A percentile compares a stretch with the other conserved stretches of the same genome.
phyloP scores from a whole-genome alignment of 2,329 filamentous ascomycete genomes.

The Aspergillus alliaceus region DNA sequence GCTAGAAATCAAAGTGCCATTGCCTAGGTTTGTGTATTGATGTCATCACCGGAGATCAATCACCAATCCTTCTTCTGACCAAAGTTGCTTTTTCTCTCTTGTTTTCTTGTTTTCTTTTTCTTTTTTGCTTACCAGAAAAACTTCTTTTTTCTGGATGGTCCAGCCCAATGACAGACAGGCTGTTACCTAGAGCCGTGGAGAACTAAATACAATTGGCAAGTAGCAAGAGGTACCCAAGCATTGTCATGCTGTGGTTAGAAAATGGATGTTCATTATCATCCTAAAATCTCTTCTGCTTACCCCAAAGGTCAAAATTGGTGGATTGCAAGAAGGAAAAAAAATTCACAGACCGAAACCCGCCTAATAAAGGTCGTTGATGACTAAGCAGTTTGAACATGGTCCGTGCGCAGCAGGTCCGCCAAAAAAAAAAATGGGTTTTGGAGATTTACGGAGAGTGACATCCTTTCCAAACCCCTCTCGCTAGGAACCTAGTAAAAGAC shows the following conservation, averaged over 20 bases:
- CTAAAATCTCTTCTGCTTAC: conserved; percentile 1
- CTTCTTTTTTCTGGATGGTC: conserved; percentile 13
- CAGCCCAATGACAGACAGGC: conserved; percentile 4
- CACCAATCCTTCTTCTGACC: conserved; percentile 14
- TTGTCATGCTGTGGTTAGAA: conserved; percentile 15
- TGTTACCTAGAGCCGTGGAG: conserved; percentile 3
- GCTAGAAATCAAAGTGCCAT: conserved; percentile 54
- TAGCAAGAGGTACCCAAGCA: conserved; percentile 10
- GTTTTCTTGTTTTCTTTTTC: too few relatives aligned
- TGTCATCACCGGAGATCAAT: conserved; percentile 47
- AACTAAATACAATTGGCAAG: conserved; percentile 12
- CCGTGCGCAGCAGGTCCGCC: conserved; percentile 11
- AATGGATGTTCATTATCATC: conserved; percentile 16
- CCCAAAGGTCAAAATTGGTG: conserved; percentile 1
- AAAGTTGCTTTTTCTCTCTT: conserved; percentile 10
- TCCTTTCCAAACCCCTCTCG: neutral
- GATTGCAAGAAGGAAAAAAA: conserved; percentile 14
- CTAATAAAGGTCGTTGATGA: conserved; percentile 12
- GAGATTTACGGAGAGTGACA: neutral
- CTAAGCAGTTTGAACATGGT: conserved; percentile 17
- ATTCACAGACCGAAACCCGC: conserved; percentile 11
- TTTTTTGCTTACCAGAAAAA: conserved; percentile 24
- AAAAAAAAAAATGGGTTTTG: conserved; percentile 9
- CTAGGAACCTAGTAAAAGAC: neutral
- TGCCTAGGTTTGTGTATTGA: conserved; percentile 44